Evolutionary conservation across 306 rosid species (phyloP), one percentile per base, ranked within the genome.

Genomic region (Castanea sativa): DNA sequence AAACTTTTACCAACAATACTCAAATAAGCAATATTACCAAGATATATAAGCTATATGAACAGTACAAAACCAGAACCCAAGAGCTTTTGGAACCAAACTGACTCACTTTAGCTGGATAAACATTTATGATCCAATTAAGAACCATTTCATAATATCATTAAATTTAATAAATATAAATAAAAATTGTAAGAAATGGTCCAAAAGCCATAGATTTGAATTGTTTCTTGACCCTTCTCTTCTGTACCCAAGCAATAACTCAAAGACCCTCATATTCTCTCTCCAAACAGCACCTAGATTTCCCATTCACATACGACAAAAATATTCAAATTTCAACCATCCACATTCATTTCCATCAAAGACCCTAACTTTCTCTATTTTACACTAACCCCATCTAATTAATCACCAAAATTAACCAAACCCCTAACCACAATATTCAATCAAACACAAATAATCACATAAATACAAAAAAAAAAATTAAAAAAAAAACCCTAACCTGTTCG

Each of bases 401-500:
- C 25, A 16, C 25, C 71, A 67, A 32, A 67, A 67, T 43, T 21
- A 49, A 49, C 53, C 53, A 25, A 64, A 25, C 20, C 43, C 71
- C 29, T 14, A 30, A 12, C 8, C 45, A 8, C 45, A 41, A 41
- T 53, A 51, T 6, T 29, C 15, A 18, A 51, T 73, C 55, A n/a
- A 15, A 51, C 15, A 71, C 18, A 51, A 1, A 13, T 1, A 45
- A 49, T 0, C 55, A 45, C 49, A 11, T 35, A 64, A 51, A 60
- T 2, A 32, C 20, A 55, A 3, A 14, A 9, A 7, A 9, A 4
- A 4, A 61, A 15, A 41, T 15, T 73, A 76, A 23, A 65, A 53
- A n/a, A 76, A 77, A 25, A 59, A 49, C 53, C 79, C 86, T 78
- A 71, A 90, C 92, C 91, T 84, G 79, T 30, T 29, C 51, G 72